Conservation (phyloP, 2,329 filamentous ascomycete species). For the Xylaria sp. region DNA sequence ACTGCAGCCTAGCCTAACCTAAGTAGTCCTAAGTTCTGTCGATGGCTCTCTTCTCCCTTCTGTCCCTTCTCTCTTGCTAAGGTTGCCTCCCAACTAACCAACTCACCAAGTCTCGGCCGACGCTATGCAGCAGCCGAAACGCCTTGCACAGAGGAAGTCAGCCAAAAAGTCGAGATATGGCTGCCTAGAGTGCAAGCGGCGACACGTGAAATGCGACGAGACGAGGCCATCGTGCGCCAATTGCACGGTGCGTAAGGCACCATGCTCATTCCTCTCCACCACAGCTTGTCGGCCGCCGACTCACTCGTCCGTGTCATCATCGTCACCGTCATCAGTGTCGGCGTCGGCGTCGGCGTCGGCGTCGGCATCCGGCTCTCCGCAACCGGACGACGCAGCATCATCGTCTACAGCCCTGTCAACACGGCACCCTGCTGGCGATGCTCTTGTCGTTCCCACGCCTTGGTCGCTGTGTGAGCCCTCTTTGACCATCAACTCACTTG, state of each 20-base stretch:
- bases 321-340: not conserved
- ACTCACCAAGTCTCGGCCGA: not conserved
- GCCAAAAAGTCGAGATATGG: conserved; percentile 41
- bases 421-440: not conserved
- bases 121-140: not conserved
- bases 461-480: not conserved
- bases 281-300: conserved; percentile 28
- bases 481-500: conserved; percentile 9
- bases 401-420: not conserved
- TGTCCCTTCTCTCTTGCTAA: not conserved
- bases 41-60: not conserved
- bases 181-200: conserved; percentile 41
- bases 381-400: not conserved
- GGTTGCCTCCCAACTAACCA: not conserved
- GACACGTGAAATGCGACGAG: conserved; percentile 54
- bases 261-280: conserved; percentile 49
- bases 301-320: not conserved
- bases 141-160: conserved; percentile 21
- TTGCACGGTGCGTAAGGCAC: conserved; percentile 52
- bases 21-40: too few species aligned
- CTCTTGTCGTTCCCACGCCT: not conserved
- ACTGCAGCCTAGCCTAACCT: too few species aligned
- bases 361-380: not conserved
- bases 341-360: not conserved
- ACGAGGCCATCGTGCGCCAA: conserved; percentile 54